Evolutionary conservation across 2,329 filamentous ascomycete species (phyloP), one percentile per base, ranked within the genome.

Genomic region (Taxawa tesnikishii): DNA sequence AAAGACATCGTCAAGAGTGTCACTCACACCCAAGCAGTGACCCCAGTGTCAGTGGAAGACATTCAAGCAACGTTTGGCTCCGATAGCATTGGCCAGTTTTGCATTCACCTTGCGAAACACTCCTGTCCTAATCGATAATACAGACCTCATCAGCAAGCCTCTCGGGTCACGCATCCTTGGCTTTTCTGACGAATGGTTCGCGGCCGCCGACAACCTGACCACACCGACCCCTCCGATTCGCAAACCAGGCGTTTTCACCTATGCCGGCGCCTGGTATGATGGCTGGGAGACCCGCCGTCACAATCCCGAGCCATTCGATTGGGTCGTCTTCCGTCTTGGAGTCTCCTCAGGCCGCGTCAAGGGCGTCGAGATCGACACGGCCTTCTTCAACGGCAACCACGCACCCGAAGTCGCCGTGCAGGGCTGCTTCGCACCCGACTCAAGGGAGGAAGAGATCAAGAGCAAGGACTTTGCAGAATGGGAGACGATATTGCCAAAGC

Each of bases 351-450:
- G 81, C 28, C 77, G 67, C 11, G 70, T 88, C 16, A 68, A 72
- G 38, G 83, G 83, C 11, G 63, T 87, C 29, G 83, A 88, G 58
- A 68, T 88, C 41, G 81, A 88, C 58, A 88, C 83, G 3, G 74
- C 79, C 30, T 83, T 77, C 62, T 90, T 88, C 66, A 75, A 70
- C 38, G 83, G 83, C 38, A 88, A 88, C 59, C 78, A 88, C 50
- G 83, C 82, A 5, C 82, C 82, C 1, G 78, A 76, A 42, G 73
- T 87, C 47, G 82, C 76, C 0, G 78, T 90, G 12, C 76, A 88
- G 53, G 83, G 79, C 28, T 75, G 74, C 52, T 84, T 83, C 58
- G 71, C 64, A 42, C 61, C 64, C 14, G 63, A 72, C 43, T 73
- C 79, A 38, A 63, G 68, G 15, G 75, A 81, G 42, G 67, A 70